phyloP scores from a whole-genome alignment of 257 asterid species.

The Penstemon davidsonii region DNA sequence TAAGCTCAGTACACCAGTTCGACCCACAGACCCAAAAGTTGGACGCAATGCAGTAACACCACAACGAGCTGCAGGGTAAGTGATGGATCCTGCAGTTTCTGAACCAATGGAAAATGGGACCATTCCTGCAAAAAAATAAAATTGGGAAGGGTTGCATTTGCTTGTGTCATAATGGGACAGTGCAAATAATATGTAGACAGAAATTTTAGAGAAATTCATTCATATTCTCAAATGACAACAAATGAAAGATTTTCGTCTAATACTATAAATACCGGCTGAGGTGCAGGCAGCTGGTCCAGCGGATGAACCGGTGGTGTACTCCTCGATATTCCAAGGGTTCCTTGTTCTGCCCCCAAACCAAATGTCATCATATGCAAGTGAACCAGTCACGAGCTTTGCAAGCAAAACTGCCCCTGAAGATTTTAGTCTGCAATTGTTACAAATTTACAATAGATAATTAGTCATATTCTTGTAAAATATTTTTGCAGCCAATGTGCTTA shows the following conservation, averaged over 20 bases:
- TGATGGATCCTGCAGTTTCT: slow-evolving; percentile 91
- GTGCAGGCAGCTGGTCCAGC: slow-evolving; percentile 94
- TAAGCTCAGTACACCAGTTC: slow-evolving; percentile 89
- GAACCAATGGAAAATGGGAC: slow-evolving; percentile 95
- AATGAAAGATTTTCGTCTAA: not conserved
- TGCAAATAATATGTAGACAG: no score
- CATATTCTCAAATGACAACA: not conserved
- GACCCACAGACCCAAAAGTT: slow-evolving; percentile 81
- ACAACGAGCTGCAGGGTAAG: slow-evolving; percentile 93
- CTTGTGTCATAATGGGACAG: no score
- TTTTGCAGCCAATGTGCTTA: not conserved
- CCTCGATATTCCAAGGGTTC: slow-evolving; percentile 95
- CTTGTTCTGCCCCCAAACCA: slow-evolving; percentile 98
- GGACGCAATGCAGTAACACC: slow-evolving; percentile 92
- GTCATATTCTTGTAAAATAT: not conserved
- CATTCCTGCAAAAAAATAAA: slow-evolving; percentile 46
- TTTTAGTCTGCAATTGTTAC: slow-evolving; percentile 55
- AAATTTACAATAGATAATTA: not conserved
- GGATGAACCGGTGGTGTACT: slow-evolving; percentile 93
- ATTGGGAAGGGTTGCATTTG: not conserved
- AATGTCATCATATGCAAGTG: slow-evolving; percentile 91
- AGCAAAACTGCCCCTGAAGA: slow-evolving; percentile 87
- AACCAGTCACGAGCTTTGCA: slow-evolving; percentile 84
- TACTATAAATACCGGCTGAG: slow-evolving; percentile 62
- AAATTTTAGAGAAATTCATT: not conserved